These are phyloP conservation scores for Fusarium zealandicum DNA, from an alignment of 2,329 filamentous ascomycete genomes.

Conservation along the genomic window DNA sequence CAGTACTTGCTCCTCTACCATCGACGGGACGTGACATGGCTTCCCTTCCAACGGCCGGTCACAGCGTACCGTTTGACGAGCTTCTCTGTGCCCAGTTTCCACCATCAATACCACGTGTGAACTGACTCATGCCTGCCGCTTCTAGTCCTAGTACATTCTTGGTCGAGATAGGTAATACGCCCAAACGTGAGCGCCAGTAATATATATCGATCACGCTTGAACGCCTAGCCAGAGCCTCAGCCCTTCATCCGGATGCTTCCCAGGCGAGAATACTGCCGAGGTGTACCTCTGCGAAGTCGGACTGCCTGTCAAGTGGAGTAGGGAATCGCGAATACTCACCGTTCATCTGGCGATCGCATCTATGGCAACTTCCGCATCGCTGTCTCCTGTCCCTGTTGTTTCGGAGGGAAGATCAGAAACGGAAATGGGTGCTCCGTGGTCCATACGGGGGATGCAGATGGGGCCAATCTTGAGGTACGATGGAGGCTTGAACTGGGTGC, in stretches of 20 bases:
- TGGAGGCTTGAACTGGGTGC: slow-evolving; percentile 15
- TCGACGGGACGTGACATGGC: neutral
- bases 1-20: slow-evolving; percentile 3
- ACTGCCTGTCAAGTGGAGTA: slow-evolving; percentile 16
- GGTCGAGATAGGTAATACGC: neutral
- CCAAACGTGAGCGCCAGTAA: neutral
- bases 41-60: slow-evolving; percentile 13
- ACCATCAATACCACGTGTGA: slow-evolving; percentile 2
- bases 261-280: neutral
- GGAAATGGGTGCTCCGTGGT: slow-evolving; percentile 7
- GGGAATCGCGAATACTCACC: slow-evolving; percentile 11
- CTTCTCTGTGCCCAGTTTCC: neutral
- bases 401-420: slow-evolving; percentile 15
- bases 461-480: neutral
- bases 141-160: neutral
- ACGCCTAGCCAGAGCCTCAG: neutral
- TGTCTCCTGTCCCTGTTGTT: slow-evolving; percentile 3
- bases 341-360: slow-evolving; percentile 9
- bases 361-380: slow-evolving; percentile 15
- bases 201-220: neutral
- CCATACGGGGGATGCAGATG: slow-evolving; percentile 14
- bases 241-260: neutral
- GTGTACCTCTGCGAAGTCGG: slow-evolving; percentile 25
- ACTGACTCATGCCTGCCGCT: slow-evolving; percentile 20
- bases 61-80: neutral